phyloP scores from a whole-genome alignment of 2,329 filamentous ascomycete species.

The Corynespora cassiicola region DNA sequence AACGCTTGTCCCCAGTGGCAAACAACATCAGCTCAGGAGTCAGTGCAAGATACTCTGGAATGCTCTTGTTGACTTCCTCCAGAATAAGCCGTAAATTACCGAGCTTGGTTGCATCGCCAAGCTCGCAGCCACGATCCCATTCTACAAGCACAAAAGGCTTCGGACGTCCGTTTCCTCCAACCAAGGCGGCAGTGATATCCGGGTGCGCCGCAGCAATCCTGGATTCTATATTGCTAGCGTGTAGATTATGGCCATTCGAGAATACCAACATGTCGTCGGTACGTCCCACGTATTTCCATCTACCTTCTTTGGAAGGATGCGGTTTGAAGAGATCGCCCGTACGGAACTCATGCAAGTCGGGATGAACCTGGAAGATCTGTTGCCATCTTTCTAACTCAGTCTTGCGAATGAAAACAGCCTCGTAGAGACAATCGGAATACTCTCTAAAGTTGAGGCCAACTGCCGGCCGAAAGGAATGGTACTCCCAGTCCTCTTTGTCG shows the following conservation, averaged over 20 bases:
- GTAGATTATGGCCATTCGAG: constrained; percentile 59
- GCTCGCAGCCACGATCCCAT: constrained; percentile 2
- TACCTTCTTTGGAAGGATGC: background rate
- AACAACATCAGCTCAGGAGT: background rate
- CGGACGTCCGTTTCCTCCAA: constrained; percentile 5
- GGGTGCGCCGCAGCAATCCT: constrained; percentile 2
- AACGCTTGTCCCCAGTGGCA: background rate
- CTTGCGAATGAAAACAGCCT: constrained; percentile 13
- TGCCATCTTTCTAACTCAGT: constrained; percentile 16
- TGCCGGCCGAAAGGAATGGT: constrained; percentile 12
- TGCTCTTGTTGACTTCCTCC: background rate
- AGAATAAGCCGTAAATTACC: background rate
- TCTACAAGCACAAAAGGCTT: constrained; percentile 11
- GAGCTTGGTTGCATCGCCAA: background rate
- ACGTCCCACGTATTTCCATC: constrained; percentile 22
- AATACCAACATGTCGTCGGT: constrained; percentile 58
- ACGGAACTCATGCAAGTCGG: constrained; percentile 22
- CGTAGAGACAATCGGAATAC: constrained; percentile 9
- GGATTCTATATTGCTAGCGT: constrained; percentile 9
- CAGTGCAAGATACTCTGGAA: background rate
- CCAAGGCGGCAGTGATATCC: constrained; percentile 1
- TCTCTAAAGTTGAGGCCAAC: constrained; percentile 17
- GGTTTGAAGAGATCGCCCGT: constrained; percentile 24
- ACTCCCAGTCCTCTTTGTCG: constrained; percentile 21
- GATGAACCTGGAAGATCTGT: constrained; percentile 29